These are phyloP conservation scores for Apiospora koreana DNA, from an alignment of 2,329 filamentous ascomycete species.

Conservation along the genomic window DNA sequence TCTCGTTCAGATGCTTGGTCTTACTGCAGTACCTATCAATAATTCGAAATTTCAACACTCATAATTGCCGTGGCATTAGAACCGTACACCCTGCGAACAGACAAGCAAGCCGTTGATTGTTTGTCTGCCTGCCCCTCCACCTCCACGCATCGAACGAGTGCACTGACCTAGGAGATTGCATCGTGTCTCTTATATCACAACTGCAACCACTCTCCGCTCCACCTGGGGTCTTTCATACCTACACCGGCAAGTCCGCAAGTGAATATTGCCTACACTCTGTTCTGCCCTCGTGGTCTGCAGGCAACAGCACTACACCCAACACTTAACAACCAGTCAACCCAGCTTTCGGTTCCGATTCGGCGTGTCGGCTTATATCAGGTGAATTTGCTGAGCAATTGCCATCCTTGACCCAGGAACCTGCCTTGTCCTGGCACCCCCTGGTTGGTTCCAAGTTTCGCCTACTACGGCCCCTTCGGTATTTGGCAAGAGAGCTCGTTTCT, in stretches of 20 bases:
- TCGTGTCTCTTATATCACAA: neutral
- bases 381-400: slow-evolving; percentile 1
- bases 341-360: neutral
- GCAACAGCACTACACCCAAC: neutral
- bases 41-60: neutral
- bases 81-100: neutral
- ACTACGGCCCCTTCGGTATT: neutral
- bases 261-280: neutral
- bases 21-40: neutral
- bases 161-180: neutral
- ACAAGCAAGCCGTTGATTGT: neutral
- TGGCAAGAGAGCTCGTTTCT: neutral
- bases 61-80: neutral
- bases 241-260: neutral
- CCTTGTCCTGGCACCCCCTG: neutral
- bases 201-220: neutral
- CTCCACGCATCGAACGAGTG: neutral
- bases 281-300: neutral
- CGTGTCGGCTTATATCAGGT: neutral
- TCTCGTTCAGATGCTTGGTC: neutral
- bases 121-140: neutral
- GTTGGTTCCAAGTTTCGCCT: neutral
- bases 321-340: neutral
- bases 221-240: neutral
- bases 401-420: neutral